Base-by-base conservation (phyloP, 129 eudicot species). In the Flaveria sonorensis region DNA sequence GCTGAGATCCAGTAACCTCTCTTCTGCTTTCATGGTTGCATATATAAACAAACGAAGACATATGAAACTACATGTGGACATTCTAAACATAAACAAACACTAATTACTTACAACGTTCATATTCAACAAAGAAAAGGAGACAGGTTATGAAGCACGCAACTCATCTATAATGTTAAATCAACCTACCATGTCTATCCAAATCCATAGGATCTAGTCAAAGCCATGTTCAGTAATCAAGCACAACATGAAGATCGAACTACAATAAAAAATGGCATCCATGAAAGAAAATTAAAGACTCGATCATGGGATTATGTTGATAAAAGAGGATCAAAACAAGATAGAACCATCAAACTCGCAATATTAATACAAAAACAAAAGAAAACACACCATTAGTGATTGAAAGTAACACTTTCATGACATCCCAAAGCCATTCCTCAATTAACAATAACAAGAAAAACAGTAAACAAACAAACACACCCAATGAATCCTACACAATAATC, bases 371-470 rank as follows among this genome's bases (percentile, higher is more conserved):
- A 64, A 16, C 18, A 21, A 64, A 30, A 24, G 42, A 8, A 61
- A 26, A 9, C 67, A 64, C 48, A 32, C 23, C 12, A 32, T 64
- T 39, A 66, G 16, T 39, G 71, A 18, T 40, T 40, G 7, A 39
- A 66, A 40, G 43, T 16, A 18, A 64, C 13, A 16, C 47, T 64
- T 32, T 64, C 23, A 36, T 28, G 43, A 20, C 19, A 14, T 64
- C 24, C n/a, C 47, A 64, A 64, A 30, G 24, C 48, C 9, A 64
- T 64, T 64, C 70, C 48, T 64, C 48, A 3, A 32, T 16, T 7
- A 64, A 36, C 70, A 36, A 64, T 36, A 64, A 32, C 47, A 36
- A 64, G 10, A 64, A 63, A 30, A 64, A 64, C 70, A 64, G 16
- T 30, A 32, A 36, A 6, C 40, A 36, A 36, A 36, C 40, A 36